Evolutionary conservation across 1,139 yeast species (phyloP), one percentile per base, ranked within the genome.

Genomic region (Meyerozyma carpophila): DNA sequence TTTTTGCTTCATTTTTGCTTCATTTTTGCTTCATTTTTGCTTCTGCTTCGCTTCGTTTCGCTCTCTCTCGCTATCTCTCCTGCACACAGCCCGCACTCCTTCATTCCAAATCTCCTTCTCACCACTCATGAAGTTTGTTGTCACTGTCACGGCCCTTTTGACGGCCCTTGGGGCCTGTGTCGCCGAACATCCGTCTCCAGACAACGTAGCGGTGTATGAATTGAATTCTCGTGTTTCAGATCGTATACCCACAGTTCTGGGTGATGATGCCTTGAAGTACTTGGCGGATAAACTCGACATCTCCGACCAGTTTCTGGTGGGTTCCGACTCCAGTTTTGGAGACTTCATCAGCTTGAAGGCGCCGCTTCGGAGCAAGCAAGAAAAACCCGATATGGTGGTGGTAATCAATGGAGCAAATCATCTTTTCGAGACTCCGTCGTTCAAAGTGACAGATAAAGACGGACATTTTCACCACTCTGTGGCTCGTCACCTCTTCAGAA

Each of bases 221-320:
- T 36, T 47, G 28, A 31, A 39, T 4, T 25, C 36, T 4, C 18
- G 25, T 20, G 24, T 10, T 13, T 16, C 41, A 29, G 42, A 40
- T 34, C 24, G 32, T 36, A 38, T 36, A 8, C 47, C 46, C 20
- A 34, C 41, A 26, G 47, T 40, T 13, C 46, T 50, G 20, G 26
- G 41, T 28, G 43, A 46, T 27, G 43, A 41, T 39, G 44, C 51
- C 11, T 28, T 48, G 36, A 44, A 47, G 57, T 44, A 70, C 51
- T 64, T 75, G 47, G 70, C 76, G 32, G 80, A 75, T 47, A 67
- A 64, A 48, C 59, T 72, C 45, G 73, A 66, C 18, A 60, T 68
- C 24, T 63, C 72, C 18, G 63, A 61, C 34, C 59, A 56, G 46
- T 65, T 66, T 47, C 54, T 59, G 32, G 53, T 70, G 40, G 70